A percentile compares a stretch with the other conserved stretches of the same genome.
phyloP scores from a whole-genome alignment of 2,329 filamentous ascomycete genomes.

The Fusarium denticulatum region DNA sequence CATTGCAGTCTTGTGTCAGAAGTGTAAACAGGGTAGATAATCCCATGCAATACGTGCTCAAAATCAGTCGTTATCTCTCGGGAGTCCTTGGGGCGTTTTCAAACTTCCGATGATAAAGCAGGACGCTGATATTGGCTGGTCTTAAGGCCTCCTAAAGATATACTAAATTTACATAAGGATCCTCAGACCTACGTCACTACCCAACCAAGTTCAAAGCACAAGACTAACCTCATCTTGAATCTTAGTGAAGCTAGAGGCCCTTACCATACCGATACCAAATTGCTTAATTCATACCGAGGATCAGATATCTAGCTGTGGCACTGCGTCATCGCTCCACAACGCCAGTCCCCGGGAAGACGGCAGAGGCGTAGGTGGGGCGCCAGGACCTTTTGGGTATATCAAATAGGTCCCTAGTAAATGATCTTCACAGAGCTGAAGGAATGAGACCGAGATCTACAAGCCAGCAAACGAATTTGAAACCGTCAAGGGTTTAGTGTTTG shows the following conservation, averaged over 20 bases:
- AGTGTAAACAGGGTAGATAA: fast-evolving
- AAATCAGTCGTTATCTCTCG: not conserved
- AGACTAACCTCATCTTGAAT: not conserved
- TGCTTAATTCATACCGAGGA: too few relatives aligned
- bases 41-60: fast-evolving
- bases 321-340: too few relatives aligned
- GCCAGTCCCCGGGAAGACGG: too few relatives aligned
- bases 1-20: fast-evolving
- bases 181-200: not conserved
- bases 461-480: not conserved
- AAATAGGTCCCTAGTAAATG: not conserved
- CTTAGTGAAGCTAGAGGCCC: not conserved
- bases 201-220: not conserved
- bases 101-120: not conserved
- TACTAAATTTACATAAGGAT: not conserved
- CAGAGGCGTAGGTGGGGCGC: not conserved
- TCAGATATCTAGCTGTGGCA: not conserved
- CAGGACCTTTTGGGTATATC: not conserved
- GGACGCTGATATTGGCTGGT: not conserved
- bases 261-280: not conserved
- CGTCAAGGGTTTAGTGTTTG: not conserved
- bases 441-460: not conserved
- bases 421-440: not conserved
- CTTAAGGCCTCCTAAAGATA: not conserved
- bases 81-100: fast-evolving